A percentile compares a stretch with the other conserved stretches of the same genome.
Conservation (phyloP, 2,329 filamentous ascomycete species). For the Stemphylium vesicarium region DNA sequence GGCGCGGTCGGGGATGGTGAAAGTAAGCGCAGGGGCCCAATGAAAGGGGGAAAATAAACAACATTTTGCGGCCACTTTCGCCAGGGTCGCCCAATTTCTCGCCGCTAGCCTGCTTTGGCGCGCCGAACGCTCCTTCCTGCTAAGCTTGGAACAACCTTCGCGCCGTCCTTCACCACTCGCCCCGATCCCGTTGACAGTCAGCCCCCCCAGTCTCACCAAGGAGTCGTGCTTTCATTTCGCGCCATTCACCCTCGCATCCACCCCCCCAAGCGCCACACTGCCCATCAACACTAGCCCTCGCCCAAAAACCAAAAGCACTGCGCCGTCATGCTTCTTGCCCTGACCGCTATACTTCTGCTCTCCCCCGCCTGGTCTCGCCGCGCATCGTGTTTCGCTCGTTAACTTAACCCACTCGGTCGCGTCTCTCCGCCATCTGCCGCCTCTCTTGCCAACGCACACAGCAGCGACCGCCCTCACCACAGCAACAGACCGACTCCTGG, state of each 20-base stretch:
- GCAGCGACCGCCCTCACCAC: conserved; percentile 47
- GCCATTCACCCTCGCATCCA: conserved; percentile 21
- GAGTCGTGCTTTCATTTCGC: conserved; percentile 38
- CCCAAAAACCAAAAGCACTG: conserved; percentile 16
- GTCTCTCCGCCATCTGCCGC: conserved; percentile 26
- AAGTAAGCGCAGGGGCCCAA: conserved; percentile 15
- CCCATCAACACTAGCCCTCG: conserved; percentile 3
- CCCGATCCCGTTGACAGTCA: conserved; percentile 33
- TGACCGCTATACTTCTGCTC: conserved; percentile 21
- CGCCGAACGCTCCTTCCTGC: conserved; percentile 30
- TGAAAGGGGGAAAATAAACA: conserved; percentile 24
- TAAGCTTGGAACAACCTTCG: conserved; percentile 21
- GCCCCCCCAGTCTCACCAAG: conserved; percentile 20
- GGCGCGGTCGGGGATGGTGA: background rate
- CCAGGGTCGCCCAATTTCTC: conserved; percentile 13
- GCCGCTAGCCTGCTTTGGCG: conserved; percentile 12
- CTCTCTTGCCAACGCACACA: conserved; percentile 44
- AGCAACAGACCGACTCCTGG: conserved; percentile 47
- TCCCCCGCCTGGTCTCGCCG: conserved; percentile 17
- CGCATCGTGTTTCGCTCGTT: conserved; percentile 23
- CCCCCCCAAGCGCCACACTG: conserved; percentile 23
- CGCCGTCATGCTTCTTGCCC: conserved; percentile 28
- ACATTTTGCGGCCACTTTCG: conserved; percentile 14
- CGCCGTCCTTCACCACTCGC: conserved; percentile 33
- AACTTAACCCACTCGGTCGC: conserved; percentile 13